Evolutionary conservation across 306 rosid genomes (phyloP), one percentile per base, ranked within the genome.

Genomic region (Glycyrrhiza uralensis): DNA sequence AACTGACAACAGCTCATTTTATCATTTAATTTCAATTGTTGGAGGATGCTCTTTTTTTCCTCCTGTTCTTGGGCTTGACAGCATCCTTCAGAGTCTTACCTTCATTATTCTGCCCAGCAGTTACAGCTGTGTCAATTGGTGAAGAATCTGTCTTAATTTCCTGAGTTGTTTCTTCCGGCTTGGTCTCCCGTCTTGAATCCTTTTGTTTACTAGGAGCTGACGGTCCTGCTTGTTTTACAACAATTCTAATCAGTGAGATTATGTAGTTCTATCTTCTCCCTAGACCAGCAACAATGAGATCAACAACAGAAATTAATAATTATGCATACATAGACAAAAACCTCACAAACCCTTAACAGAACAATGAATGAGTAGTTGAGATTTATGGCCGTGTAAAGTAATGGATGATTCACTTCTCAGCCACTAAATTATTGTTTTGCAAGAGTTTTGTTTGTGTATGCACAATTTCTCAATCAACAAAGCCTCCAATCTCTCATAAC

Each of bases 41-140:
- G 49, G 86, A 62, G 73, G 83, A n/a, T 47, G 67, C 36, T 46
- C 58, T 86, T 74, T 86, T 89, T 81, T 80, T 86, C 56, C 94
- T 88, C 77, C 36, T 88, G 82, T 86, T 77, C 75, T 90, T 89
- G 49, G 86, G 85, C 76, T 90, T 92, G 76, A 92, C 98, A 2
- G 96, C 98, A 78, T 90, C 98, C 76, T 79, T 82, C 63, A 92
- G 72, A 47, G 92, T 88, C 74, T 82, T 89, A 62, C 70, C 90
- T 77, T 80, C 88, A 50, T 69, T 81, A 15, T 42, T 76, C 76
- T 32, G 80, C 42, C 33, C 74, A 28, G 69, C 41, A 61, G 74
- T 66, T 64, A 59, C 77, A 46, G 66, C 47, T 4, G 54, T 50
- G 69, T 75, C 81, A 39, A 66, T 30, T 23, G 80, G 39, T 20